A percentile compares a stretch with the other conserved stretches of the same genome.
Evolutionary conservation across 2,329 filamentous ascomycete genomes (phyloP).

Genomic region (Trichoderma asperellum): DNA sequence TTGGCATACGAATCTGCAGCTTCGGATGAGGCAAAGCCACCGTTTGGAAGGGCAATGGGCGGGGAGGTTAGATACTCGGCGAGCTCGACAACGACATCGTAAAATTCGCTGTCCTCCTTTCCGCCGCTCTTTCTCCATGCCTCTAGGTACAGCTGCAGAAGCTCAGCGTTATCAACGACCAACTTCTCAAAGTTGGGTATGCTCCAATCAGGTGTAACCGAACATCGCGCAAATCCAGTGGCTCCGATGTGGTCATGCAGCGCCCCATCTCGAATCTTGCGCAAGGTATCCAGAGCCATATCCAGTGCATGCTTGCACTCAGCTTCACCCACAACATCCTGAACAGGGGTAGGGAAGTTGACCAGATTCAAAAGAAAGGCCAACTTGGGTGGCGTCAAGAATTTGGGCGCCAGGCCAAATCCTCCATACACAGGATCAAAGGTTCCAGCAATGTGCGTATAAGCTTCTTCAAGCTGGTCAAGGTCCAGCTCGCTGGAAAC

Average conservation of each 20-base stretch:
- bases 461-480: conserved; percentile 89
- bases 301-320: conserved; percentile 74
- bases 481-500: conserved; percentile 76
- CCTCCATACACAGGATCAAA: conserved; percentile 80
- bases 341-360: conserved; percentile 71
- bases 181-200: conserved; percentile 98
- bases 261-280: conserved; percentile 66
- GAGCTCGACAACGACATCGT: conserved; percentile 78
- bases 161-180: conserved; percentile 87
- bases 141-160: conserved; percentile 82
- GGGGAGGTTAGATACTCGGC: conserved; percentile 80
- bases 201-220: conserved; percentile 89
- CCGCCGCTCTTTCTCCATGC: conserved; percentile 68
- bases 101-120: conserved; percentile 68
- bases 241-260: conserved; percentile 60
- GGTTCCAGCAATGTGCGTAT: conserved; percentile 75
- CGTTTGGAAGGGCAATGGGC: conserved; percentile 67
- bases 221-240: conserved; percentile 70
- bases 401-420: conserved; percentile 83
- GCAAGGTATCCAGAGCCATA: conserved; percentile 81
- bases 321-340: conserved; percentile 82
- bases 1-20: conserved; percentile 83
- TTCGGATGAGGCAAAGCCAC: conserved; percentile 86
- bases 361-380: conserved; percentile 78
- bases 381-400: conserved; percentile 84